Percentiles rank a stretch among this genome's conserved stretches.
phyloP scores from a whole-genome alignment of 495 filamentous ascomycete genomes.

The Penicillium silybi region DNA sequence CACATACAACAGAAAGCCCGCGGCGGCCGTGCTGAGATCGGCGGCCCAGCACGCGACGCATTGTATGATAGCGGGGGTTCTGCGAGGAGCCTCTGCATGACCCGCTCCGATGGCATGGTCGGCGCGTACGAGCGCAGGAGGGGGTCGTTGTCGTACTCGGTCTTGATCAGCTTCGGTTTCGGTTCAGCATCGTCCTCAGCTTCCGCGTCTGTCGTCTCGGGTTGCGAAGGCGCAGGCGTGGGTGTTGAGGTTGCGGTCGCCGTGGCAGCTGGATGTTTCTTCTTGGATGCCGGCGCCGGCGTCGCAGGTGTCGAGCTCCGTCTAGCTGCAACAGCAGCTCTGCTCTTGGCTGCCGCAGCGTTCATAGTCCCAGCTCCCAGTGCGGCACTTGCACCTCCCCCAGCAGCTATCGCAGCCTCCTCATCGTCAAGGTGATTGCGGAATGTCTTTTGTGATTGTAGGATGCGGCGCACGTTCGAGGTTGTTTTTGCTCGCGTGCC shows the following conservation, averaged over 20 bases:
- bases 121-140: conserved; percentile 62
- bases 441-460: conserved; percentile 90
- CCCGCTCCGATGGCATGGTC: conserved; percentile 57
- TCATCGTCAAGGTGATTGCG: conserved; percentile 88
- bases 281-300: neutral
- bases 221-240: conserved; percentile 1
- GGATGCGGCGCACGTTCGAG: conserved; percentile 78
- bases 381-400: conserved; percentile 2
- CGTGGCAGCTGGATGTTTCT: neutral
- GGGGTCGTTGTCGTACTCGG: conserved; percentile 54
- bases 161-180: conserved; percentile 33
- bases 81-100: conserved; percentile 63
- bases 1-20: conserved; percentile 82
- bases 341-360: conserved; percentile 24
- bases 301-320: conserved; percentile 38
- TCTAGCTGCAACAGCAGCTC: conserved; percentile 11
- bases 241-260: conserved; percentile 12
- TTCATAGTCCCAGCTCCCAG: conserved; percentile 28
- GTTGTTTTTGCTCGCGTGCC: conserved; percentile 60
- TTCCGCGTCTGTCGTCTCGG: conserved; percentile 16
- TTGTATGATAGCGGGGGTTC: conserved; percentile 76
- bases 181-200: conserved; percentile 20
- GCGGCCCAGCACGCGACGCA: conserved; percentile 63
- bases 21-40: conserved; percentile 50
- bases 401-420: conserved; percentile 55